A percentile compares a stretch with the other conserved stretches of the same genome.
Conservation (phyloP, 2,329 filamentous ascomycete species). For the Penicillium digitatum region DNA sequence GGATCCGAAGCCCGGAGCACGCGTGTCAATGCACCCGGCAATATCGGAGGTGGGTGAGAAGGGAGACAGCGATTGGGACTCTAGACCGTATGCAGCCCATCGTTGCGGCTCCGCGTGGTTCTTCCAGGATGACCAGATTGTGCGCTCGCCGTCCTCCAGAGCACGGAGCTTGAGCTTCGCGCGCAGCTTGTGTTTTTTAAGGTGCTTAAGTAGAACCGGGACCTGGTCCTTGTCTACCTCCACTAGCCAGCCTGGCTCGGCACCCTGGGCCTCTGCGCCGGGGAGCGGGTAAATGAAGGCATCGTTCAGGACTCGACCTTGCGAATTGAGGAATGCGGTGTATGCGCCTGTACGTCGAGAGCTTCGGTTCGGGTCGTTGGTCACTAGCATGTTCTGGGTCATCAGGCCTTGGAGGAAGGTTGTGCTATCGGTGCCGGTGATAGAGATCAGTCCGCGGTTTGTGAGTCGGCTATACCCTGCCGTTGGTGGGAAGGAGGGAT, state of each 20-base stretch:
- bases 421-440: conserved; percentile 73
- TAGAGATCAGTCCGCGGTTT: conserved; percentile 73
- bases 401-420: conserved; percentile 86
- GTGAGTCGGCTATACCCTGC: conserved; percentile 54
- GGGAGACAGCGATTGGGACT: conserved; percentile 31
- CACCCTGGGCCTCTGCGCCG: conserved; percentile 27
- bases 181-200: conserved; percentile 81
- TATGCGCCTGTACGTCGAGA: conserved; percentile 59
- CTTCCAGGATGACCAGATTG: conserved; percentile 73
- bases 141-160: conserved; percentile 61
- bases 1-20: conserved; percentile 41
- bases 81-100: conserved; percentile 40
- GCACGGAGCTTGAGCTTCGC: conserved; percentile 69
- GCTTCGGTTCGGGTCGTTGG: conserved; percentile 37
- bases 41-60: conserved; percentile 28
- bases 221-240: conserved; percentile 74
- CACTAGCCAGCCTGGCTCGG: conserved; percentile 60
- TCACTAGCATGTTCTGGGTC: conserved; percentile 64
- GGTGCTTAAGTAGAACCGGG: conserved; percentile 61
- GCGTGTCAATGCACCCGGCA: conserved; percentile 38
- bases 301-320: conserved; percentile 80
- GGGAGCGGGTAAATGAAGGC: conserved; percentile 76
- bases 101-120: conserved; percentile 40
- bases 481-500: conserved; percentile 36
- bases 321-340: conserved; percentile 78